Evolutionary conservation across 345 rosid genomes (phyloP).

Genomic region (Populus davidiana): DNA sequence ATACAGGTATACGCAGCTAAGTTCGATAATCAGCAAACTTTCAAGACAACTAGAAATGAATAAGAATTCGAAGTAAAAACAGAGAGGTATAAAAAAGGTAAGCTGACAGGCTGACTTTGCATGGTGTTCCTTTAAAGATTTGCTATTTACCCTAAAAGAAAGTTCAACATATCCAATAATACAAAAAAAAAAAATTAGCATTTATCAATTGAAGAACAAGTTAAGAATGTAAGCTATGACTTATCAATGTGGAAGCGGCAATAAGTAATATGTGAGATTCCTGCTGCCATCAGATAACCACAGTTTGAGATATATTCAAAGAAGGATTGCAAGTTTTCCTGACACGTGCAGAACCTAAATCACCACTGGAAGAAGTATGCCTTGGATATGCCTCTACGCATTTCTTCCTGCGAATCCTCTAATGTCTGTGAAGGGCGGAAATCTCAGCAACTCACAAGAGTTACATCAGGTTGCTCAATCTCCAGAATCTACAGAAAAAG

Average conservation of each 20-base stretch:
- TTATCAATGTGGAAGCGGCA: conserved; percentile 14
- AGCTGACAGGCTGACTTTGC: background rate
- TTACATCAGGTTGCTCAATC: conserved; percentile 22
- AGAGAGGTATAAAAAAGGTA: background rate
- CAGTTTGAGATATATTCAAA: conserved; percentile 5
- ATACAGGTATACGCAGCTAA: background rate
- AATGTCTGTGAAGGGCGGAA: conserved; percentile 4
- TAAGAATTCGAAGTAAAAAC: background rate
- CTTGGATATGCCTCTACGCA: conserved; percentile 3
- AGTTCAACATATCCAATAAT: conserved; percentile 9
- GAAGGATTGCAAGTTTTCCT: conserved; percentile 14
- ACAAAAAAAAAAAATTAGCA: conserved; percentile 12
- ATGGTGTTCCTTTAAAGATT: conserved; percentile 9
- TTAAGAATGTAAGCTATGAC: conserved; percentile 18
- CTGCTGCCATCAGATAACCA: conserved; percentile 13
- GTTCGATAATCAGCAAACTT: background rate
- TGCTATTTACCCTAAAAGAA: conserved; percentile 5
- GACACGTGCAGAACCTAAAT: conserved; percentile 12
- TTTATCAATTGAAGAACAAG: conserved; percentile 21
- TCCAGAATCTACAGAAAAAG: conserved; percentile 30
- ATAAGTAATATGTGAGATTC: background rate
- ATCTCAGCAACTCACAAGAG: conserved; percentile 17
- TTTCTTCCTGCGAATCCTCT: conserved; percentile 2
- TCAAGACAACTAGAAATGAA: background rate
- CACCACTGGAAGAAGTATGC: background rate